These are phyloP conservation scores for Danielozyma ontarioensis DNA, from an alignment of 805 yeast genomes.

Conservation along the genomic window DNA sequence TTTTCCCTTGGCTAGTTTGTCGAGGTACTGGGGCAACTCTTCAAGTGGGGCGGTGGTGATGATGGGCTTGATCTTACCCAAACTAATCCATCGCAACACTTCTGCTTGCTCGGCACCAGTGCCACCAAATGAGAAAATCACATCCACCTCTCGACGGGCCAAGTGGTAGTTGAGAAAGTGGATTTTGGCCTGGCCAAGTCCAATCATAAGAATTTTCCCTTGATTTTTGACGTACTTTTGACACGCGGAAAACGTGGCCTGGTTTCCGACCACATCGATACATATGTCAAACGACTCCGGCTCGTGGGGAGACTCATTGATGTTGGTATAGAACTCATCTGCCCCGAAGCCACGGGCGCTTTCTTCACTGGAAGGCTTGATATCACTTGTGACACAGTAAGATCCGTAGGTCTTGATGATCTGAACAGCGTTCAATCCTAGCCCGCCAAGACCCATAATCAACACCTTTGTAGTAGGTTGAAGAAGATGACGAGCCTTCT, in stretches of 20 bases:
- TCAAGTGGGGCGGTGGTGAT: constrained; percentile 23
- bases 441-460: constrained; percentile 38
- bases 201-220: constrained; percentile 40
- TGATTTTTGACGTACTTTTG: constrained; percentile 24
- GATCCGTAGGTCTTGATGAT: constrained; percentile 28
- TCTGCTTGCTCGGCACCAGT: constrained; percentile 39
- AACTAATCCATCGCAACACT: constrained; percentile 35
- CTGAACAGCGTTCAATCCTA: constrained; percentile 41
- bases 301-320: constrained; percentile 18
- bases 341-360: constrained; percentile 36
- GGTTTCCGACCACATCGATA: constrained; percentile 14
- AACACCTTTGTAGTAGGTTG: constrained; percentile 32
- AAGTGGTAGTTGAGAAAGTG: constrained; percentile 26
- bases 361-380: constrained; percentile 9
- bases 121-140: constrained; percentile 42
- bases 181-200: constrained; percentile 34
- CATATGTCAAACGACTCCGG: constrained; percentile 33
- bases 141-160: constrained; percentile 37
- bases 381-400: constrained; percentile 29
- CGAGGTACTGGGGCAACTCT: constrained; percentile 30
- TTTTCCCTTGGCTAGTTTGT: constrained; percentile 32
- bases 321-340: constrained; percentile 32
- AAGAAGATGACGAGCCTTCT: constrained; percentile 23
- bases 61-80: constrained; percentile 36
- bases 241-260: constrained; percentile 15